A percentile compares a stretch with the other conserved stretches of the same genome.
Conservation (phyloP, 441 rosid genomes). For the Corymbia citriodora region DNA sequence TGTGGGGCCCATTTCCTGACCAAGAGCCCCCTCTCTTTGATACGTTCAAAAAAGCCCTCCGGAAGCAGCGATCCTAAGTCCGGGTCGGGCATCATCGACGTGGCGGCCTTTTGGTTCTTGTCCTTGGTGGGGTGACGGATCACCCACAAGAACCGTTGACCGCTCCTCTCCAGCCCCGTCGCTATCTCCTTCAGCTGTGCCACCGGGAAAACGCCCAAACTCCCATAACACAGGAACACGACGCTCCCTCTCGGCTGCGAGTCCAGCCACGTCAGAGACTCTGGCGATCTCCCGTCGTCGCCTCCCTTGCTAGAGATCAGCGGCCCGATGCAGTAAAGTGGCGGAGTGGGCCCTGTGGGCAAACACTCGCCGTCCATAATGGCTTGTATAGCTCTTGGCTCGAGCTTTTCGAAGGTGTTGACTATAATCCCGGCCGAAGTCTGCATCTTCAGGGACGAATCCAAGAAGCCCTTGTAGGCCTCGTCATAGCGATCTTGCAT, state of each 20-base stretch:
- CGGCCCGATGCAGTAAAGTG: background rate
- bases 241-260: slow-evolving; percentile 28
- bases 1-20: background rate
- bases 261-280: slow-evolving; percentile 18
- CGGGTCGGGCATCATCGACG: fast-evolving
- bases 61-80: background rate
- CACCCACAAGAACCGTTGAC: background rate
- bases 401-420: background rate
- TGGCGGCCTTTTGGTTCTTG: background rate
- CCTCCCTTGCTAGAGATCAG: background rate
- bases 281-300: background rate
- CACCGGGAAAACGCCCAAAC: background rate
- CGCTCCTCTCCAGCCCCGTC: background rate
- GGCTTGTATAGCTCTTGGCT: background rate
- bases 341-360: background rate
- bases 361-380: background rate
- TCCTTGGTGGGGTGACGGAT: background rate
- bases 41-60: background rate
- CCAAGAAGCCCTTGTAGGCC: background rate
- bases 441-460: background rate
- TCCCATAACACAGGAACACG: background rate
- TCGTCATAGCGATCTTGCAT: background rate
- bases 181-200: background rate
- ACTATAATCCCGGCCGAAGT: background rate
- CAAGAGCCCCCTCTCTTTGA: background rate